Evolutionary conservation across 768 basidiomycete genomes (phyloP).

Genomic region (Daedaleopsis nitida): DNA sequence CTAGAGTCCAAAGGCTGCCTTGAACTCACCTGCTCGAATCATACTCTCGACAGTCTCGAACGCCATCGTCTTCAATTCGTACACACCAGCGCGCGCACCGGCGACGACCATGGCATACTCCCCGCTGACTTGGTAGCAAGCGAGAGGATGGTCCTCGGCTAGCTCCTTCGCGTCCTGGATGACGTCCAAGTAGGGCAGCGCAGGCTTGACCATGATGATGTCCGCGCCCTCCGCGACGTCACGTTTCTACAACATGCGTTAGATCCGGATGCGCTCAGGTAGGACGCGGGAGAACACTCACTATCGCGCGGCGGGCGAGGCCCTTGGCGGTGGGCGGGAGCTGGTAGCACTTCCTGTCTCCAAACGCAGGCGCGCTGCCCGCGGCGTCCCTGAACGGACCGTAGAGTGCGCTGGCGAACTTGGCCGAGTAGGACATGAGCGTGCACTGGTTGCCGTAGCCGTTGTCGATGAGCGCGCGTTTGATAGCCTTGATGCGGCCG

Average conservation of each 20-base stretch:
- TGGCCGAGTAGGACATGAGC: conserved; percentile 96
- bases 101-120: conserved; percentile 98
- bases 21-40: conserved; percentile 81
- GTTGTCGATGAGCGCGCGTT: conserved; percentile 77
- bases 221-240: conserved; percentile 93
- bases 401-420: conserved; percentile 94
- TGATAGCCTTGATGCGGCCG: conserved; percentile 89
- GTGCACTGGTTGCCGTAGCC: conserved; percentile 88
- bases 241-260: conserved; percentile 60
- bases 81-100: conserved; percentile 92
- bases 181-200: conserved; percentile 95
- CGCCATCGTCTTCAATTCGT: conserved; percentile 89
- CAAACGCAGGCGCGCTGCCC: conserved; percentile 92
- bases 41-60: conserved; percentile 92
- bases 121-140: conserved; percentile 96
- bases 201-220: conserved; percentile 98
- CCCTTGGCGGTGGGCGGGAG: conserved; percentile 88
- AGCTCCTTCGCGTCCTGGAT: conserved; percentile 85
- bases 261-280: neutral
- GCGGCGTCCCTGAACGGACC: conserved; percentile 99
- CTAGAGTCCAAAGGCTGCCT: neutral
- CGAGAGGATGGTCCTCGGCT: conserved; percentile 87
- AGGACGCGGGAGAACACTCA: conserved; percentile 42
- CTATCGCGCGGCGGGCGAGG: conserved; percentile 90
- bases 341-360: conserved; percentile 97